Evolutionary conservation across 2,329 filamentous ascomycete species (phyloP), one percentile per base, ranked within the genome.

Genomic region (Alternaria arborescens): DNA sequence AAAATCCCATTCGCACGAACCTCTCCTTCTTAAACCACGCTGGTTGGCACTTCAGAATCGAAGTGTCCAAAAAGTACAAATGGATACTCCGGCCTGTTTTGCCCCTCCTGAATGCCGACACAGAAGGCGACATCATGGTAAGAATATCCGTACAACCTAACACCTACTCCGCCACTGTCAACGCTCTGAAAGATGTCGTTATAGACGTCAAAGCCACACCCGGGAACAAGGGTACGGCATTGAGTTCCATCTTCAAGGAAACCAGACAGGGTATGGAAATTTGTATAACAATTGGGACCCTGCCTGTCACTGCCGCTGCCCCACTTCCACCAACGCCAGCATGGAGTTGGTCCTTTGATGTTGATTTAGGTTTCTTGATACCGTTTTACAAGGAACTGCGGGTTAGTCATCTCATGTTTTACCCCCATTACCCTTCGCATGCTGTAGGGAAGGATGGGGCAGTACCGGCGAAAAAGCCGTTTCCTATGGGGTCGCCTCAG

Each of bases 1-100:
- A 53, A 46, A 24, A 5, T 6, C 6, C 30, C 7, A 5, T 20
- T 10, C 38, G 38, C 40, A 61, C 53, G 11, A 52, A 6, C 18
- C 20, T 61, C n/a, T 36, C 12, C n/a, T 61, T 8, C 24, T 12
- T n/a, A 26, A 63, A 60, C 52, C n/a, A 44, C 30, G 8, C 34
- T 10, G 52, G 52, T 3, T 63, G 57, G 60, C 1, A 32, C n/a
- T 51, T 63, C 22, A 28, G 20, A 3, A 57, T 57, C 6, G 32
- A n/a, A 4, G 14, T 61, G 1, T 57, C 42, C 8, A 56, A 47
- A 5, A 47, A 44, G 11, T 57, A 34, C 38, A 34, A n/a, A 28
- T 44, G 46, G 38, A 42, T 16, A 10, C 3, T 14, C 1, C 2
- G 2, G 3, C 46, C 46, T 6, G 3, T 12, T 7, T 8, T 56